phyloP scores from a whole-genome alignment of 2,329 filamentous ascomycete species.

The Fusarium luffae region DNA sequence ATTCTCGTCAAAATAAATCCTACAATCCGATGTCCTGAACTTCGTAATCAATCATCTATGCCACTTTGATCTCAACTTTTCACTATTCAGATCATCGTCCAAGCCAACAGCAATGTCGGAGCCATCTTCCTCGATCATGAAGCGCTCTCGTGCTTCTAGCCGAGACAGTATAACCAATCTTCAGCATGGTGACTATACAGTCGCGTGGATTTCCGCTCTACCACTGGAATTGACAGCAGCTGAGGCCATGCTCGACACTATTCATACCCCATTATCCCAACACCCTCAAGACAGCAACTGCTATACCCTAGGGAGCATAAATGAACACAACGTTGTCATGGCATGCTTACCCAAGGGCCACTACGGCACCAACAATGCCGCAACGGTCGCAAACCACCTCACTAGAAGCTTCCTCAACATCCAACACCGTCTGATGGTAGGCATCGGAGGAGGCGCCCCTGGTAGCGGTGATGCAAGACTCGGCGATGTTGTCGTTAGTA shows the following conservation, averaged over 20 bases:
- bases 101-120: rapidly evolving
- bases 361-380: constrained; percentile 41
- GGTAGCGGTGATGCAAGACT: constrained; percentile 34
- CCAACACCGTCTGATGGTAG: constrained; percentile 34
- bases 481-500: constrained; percentile 45
- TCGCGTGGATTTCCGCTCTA: constrained; percentile 50
- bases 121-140: background rate
- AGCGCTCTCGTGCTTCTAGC: background rate
- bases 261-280: constrained; percentile 9
- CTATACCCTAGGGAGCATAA: constrained; percentile 40
- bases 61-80: background rate
- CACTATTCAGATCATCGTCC: background rate
- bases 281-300: constrained; percentile 37
- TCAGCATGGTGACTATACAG: constrained; percentile 35
- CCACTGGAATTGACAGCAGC: constrained; percentile 45
- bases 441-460: constrained; percentile 39
- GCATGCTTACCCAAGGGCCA: constrained; percentile 34
- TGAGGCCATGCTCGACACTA: constrained; percentile 43
- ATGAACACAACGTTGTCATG: constrained; percentile 42
- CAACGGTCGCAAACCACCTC: constrained; percentile 36
- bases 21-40: no score
- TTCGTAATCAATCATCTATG: no score
- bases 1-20: background rate
- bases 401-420: constrained; percentile 55
- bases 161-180: rapidly evolving